A percentile compares a stretch with the other conserved stretches of the same genome.
Conservation (phyloP, 305 asterid species). For the Lippia alba region DNA sequence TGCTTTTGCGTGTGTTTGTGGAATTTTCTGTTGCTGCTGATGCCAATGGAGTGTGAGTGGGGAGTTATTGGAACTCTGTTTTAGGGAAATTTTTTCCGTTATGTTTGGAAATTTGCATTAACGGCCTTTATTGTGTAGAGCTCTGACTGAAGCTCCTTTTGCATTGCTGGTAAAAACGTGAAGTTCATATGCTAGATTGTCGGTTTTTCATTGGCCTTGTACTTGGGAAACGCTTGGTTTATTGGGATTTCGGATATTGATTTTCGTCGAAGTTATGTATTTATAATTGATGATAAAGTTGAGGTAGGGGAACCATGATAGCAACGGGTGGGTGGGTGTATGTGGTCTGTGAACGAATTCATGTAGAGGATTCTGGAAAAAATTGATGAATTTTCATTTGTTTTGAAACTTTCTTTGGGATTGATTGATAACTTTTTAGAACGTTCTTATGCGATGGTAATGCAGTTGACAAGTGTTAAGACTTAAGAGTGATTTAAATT, state of each 20-base stretch:
- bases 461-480: slow-evolving; percentile 26
- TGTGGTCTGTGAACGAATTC: neutral
- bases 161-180: neutral
- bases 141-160: slow-evolving; percentile 13
- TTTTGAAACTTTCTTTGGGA: slow-evolving; percentile 13
- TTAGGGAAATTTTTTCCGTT: slow-evolving; percentile 29
- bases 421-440: neutral
- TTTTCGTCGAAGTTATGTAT: neutral
- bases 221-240: slow-evolving; percentile 5
- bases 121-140: slow-evolving; percentile 18
- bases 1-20: slow-evolving; percentile 7
- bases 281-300: slow-evolving; percentile 16
- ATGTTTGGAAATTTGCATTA: slow-evolving; percentile 32
- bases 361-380: slow-evolving; percentile 3
- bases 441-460: slow-evolving; percentile 21
- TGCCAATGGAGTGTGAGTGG: slow-evolving; percentile 25
- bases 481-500: slow-evolving; percentile 22
- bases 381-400: slow-evolving; percentile 8
- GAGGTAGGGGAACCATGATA: slow-evolving; percentile 18
- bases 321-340: neutral
- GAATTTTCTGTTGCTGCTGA: slow-evolving; percentile 13
- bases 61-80: slow-evolving; percentile 21
- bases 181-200: slow-evolving; percentile 13
- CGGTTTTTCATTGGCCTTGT: neutral
- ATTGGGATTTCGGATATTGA: slow-evolving; percentile 10